Evolutionary conservation across 805 yeast species (phyloP), one percentile per base, ranked within the genome.

Genomic region (Komagataella ulmi): DNA sequence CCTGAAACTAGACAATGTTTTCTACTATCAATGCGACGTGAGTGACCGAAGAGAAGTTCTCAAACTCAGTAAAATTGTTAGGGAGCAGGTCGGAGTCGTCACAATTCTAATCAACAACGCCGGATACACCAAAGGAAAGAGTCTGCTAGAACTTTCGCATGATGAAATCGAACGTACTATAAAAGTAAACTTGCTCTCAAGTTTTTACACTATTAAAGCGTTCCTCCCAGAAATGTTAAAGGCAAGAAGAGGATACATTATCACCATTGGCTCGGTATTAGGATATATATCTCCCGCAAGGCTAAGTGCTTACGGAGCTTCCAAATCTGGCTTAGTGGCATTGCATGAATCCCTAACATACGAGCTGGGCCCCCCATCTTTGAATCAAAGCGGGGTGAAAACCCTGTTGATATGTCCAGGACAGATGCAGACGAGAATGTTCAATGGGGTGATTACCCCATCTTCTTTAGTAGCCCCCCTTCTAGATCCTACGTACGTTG

Each of bases 251-350:
- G 97, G 97, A 0, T 85, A 81, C 61, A 73, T 91, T 18, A 80
- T 90, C 36, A 86, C 89, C 2, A 71, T 91, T 45, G 88, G 95
- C 0, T 88, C 96, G 0, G 89, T 87, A 0, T 69, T 91, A 51
- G 97, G 97, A 0, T 81, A 83, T 56, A 74, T 86, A 72, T 76
- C 93, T 0, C 97, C 97, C 0, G 90, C 95, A 7, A 72, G 84
- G 19, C 71, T 88, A 53, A 70, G 82, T 83, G 85, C 85, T 0
- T 91, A 91, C 61, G 96, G 96, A 0, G 96, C 97, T 0, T 78
- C 95, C 14, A 91, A 91, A 63, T 83, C 95, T 0, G 97, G 95
- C 0, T 65, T 88, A 24, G 79, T 91, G 50, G 89, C 91, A 0
- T 67, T 89, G 46, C 97, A 90, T 62, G 95, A 87, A 62, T 81